Conservation (phyloP, 371 early-diverging fungal genomes). For the Saksenaea oblongispora region DNA sequence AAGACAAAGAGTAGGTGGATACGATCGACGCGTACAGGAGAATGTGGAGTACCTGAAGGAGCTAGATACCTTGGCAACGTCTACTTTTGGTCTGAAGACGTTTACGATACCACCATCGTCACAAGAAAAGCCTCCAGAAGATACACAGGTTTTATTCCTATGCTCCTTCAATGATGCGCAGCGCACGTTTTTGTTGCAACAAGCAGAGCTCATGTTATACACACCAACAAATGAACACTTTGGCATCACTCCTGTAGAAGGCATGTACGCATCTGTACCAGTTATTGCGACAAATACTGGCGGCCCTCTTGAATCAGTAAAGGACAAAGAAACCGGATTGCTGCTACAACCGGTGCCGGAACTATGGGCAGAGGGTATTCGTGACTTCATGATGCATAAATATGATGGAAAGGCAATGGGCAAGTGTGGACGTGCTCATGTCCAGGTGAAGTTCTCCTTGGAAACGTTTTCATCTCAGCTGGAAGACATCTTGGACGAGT, state of each 20-base stretch:
- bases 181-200: slow-evolving; percentile 70
- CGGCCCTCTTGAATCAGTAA: slow-evolving; percentile 83
- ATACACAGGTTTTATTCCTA: slow-evolving; percentile 79
- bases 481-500: slow-evolving; percentile 55
- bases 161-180: slow-evolving; percentile 87
- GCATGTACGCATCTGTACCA: slow-evolving; percentile 88
- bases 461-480: slow-evolving; percentile 69
- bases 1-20: slow-evolving; percentile 64
- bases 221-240: slow-evolving; percentile 96
- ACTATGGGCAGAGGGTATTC: slow-evolving; percentile 68
- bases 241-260: slow-evolving; percentile 96
- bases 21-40: slow-evolving; percentile 81
- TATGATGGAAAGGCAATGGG: slow-evolving; percentile 58
- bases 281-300: slow-evolving; percentile 89
- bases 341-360: slow-evolving; percentile 63
- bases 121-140: slow-evolving; percentile 27
- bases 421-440: slow-evolving; percentile 61
- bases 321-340: slow-evolving; percentile 76
- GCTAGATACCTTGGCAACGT: slow-evolving; percentile 60
- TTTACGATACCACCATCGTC: slow-evolving; percentile 43
- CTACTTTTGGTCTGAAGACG: slow-evolving; percentile 41
- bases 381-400: slow-evolving; percentile 39
- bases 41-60: slow-evolving; percentile 85
- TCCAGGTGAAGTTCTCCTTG: slow-evolving; percentile 65
- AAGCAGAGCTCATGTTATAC: slow-evolving; percentile 75